Percentiles rank a stretch among this genome's conserved stretches.
These are phyloP conservation scores for Apiospora hydei DNA, from an alignment of 2,329 filamentous ascomycete genomes.

Conservation along the genomic window DNA sequence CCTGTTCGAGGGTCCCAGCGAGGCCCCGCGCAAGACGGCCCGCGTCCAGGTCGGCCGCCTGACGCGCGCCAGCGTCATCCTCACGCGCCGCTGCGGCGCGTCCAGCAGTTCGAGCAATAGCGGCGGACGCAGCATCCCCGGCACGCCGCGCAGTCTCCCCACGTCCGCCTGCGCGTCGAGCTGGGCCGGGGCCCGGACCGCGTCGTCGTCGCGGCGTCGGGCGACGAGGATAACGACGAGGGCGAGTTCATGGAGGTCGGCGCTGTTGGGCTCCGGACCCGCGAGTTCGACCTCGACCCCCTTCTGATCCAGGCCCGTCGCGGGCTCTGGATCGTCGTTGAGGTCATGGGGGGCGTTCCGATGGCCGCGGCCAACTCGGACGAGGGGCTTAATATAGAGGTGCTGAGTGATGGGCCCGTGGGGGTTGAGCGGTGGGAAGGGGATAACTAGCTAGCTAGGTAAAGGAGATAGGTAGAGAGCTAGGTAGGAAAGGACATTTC, in stretches of 20 bases:
- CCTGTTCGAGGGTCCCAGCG: slow-evolving; percentile 48
- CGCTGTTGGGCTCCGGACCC: slow-evolving; percentile 69
- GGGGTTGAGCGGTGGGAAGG: slow-evolving; percentile 53
- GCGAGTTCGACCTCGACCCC: slow-evolving; percentile 78
- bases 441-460: neutral
- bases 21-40: slow-evolving; percentile 46
- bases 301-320: slow-evolving; percentile 55
- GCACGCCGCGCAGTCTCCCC: slow-evolving; percentile 38
- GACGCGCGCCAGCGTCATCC: slow-evolving; percentile 67
- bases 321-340: slow-evolving; percentile 81
- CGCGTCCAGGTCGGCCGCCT: slow-evolving; percentile 54
- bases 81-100: slow-evolving; percentile 38
- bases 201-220: slow-evolving; percentile 68
- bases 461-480: neutral
- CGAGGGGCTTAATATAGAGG: slow-evolving; percentile 58
- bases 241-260: slow-evolving; percentile 74
- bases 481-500: neutral
- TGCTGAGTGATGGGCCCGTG: slow-evolving; percentile 58
- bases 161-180: slow-evolving; percentile 76
- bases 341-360: slow-evolving; percentile 67
- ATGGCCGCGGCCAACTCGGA: slow-evolving; percentile 38
- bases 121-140: slow-evolving; percentile 40
- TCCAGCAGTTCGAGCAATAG: slow-evolving; percentile 33
- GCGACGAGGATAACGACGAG: slow-evolving; percentile 43
- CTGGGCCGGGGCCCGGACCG: slow-evolving; percentile 66